Evolutionary conservation across 2,329 filamentous ascomycete genomes (phyloP), one percentile per base, ranked within the genome.

Genomic region (Clathrospora elynae): DNA sequence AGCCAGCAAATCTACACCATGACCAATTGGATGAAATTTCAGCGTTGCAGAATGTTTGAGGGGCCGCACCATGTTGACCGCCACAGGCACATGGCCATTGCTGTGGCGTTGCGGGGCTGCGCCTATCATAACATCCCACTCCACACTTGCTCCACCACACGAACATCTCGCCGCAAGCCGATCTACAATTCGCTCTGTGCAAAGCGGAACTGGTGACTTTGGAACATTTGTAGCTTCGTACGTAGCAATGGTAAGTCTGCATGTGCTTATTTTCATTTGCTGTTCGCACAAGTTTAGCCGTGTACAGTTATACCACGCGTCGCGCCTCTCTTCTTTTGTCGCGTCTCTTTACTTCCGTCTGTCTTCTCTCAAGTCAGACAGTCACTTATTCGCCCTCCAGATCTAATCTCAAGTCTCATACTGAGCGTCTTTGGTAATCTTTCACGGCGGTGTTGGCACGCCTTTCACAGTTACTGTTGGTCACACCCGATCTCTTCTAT

Each of bases 21-120:
- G n/a, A n/a, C n/a, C n/a, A n/a, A n/a, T n/a, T n/a, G n/a, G n/a
- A n/a, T n/a, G n/a, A n/a, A n/a, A n/a, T n/a, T n/a, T n/a, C n/a
- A n/a, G n/a, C n/a, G n/a, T n/a, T n/a, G n/a, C n/a, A n/a, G n/a
- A n/a, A n/a, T n/a, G n/a, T n/a, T n/a, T n/a, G n/a, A n/a, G n/a
- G n/a, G n/a, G n/a, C n/a, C n/a, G n/a, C n/a, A n/a, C n/a, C n/a
- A n/a, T 12, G 25, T 9, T 29, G 9, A 22, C 19, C 34, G 12
- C 10, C 17, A 14, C n/a, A 5, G n/a, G 11, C 28, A 22, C 13
- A 39, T 20, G 41, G 14, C 24, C 19, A 18, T 22, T 7, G 33
- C 28, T 30, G 26, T 29, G 33, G 35, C 35, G 25, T 42, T 31
- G 47, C 28, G 47, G 35, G 42, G 38, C 16, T 8, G 18, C n/a